Base-by-base conservation (phyloP, 192 early-diverging fungal genomes). In the Rhizoclosmatium sp. region DNA sequence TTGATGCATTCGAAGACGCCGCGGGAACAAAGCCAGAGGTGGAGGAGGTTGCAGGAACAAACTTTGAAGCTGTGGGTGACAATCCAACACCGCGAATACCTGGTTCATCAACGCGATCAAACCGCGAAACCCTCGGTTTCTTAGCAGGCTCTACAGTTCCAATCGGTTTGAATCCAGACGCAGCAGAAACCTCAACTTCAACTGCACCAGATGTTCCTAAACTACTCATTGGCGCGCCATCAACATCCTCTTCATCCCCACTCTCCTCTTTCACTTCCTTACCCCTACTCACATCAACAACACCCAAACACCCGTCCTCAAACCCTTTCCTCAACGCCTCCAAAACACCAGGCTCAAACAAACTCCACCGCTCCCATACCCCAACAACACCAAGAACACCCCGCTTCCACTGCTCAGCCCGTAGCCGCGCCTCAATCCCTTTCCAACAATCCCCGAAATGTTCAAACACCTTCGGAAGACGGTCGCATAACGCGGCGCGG, bases 351-450 rank as follows among this genome's bases (percentile, higher is more conserved):
- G 88, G 83, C 5, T 94, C 91, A 81, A 95, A 98, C 19, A 98
- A 87, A 82, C 93, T 93, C 94, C 96, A 95, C 51, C 85, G 90
- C 77, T 98, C 95, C 96, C 95, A 98, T 14, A 94, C 92, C 3
- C 83, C 85, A 49, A 98, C 79, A 4, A 94, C 88, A 5, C 82
- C 54, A 91, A 91, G 70, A 87, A 92, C 75, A 87, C 84, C 87
- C 89, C 83, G 59, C 47, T 82, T 68, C 59, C 87, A 69, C 69
- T 94, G 92, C 81, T 98, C 95, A 4, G 93, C 94, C 74, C 92
- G 92, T 48, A 97, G 85, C 47, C 95, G 81, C 0, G 87, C 91
- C n/a, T 87, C 87, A 41, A 97, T 93, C 2, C 75, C 82, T 10
- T 86, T 79, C 81, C 94, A 92, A 42, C 93, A 86, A 0, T 75